phyloP scores from a whole-genome alignment of 139 green algal species.

The Tetratostichococcus sp. region DNA sequence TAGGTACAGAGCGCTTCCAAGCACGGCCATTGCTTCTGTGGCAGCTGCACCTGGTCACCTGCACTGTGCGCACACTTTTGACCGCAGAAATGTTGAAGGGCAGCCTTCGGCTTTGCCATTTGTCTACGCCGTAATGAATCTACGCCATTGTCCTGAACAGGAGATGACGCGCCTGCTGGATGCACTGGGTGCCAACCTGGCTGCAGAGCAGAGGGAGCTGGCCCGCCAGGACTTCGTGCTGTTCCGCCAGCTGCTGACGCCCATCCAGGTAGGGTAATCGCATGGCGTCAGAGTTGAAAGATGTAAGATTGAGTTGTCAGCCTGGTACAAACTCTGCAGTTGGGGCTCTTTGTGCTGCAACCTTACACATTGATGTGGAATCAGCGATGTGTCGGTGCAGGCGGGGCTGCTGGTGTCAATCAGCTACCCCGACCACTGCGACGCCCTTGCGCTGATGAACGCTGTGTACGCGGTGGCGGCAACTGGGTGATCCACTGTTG shows the following conservation, averaged over 20 bases:
- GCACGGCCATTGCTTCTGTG: too few species aligned
- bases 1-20: too few species aligned
- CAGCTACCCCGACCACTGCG: conserved; percentile 34
- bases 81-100: too few species aligned
- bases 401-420: conserved; percentile 23
- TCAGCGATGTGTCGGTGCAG: neutral
- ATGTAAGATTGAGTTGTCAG: too few species aligned
- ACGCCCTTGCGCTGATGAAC: conserved; percentile 30
- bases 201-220: conserved; percentile 1
- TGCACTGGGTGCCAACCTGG: neutral
- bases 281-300: too few species aligned
- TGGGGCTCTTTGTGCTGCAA: too few species aligned
- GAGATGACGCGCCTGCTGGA: neutral
- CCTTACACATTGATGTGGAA: neutral
- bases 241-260: conserved; percentile 15
- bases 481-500: too few species aligned
- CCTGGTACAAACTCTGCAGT: neutral
- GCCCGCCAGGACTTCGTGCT: conserved; percentile 24
- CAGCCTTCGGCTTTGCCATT: too few species aligned
- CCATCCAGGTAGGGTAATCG: conserved; percentile 14
- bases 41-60: too few species aligned
- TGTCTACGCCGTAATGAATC: too few species aligned
- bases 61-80: too few species aligned
- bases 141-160: conserved; percentile 7
- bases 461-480: neutral